phyloP scores from a whole-genome alignment of 495 filamentous ascomycete genomes.

The Terfezia boudieri region DNA sequence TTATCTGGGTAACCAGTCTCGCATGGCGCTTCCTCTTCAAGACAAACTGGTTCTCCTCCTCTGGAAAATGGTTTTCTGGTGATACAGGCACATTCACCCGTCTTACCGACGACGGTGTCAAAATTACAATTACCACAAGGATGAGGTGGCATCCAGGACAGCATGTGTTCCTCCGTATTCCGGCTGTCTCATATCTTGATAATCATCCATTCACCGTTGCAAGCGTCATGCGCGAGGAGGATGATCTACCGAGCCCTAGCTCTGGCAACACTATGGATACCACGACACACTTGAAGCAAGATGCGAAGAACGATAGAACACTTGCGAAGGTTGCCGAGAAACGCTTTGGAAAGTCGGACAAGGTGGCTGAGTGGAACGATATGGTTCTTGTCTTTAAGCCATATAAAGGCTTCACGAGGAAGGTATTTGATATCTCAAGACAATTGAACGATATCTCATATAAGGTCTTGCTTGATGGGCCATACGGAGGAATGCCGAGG shows the following conservation, averaged over 20 bases:
- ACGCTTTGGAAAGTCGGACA: neutral
- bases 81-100: slow-evolving; percentile 72
- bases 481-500: slow-evolving; percentile 83
- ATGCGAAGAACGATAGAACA: neutral
- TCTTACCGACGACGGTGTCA: slow-evolving; percentile 77
- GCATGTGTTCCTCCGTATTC: slow-evolving; percentile 86
- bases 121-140: slow-evolving; percentile 78
- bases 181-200: slow-evolving; percentile 66
- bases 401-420: slow-evolving; percentile 67
- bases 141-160: slow-evolving; percentile 87
- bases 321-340: neutral
- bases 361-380: slow-evolving; percentile 60
- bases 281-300: neutral
- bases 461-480: slow-evolving; percentile 74
- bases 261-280: neutral
- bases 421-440: slow-evolving; percentile 53
- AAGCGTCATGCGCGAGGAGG: slow-evolving; percentile 57
- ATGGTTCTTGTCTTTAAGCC: slow-evolving; percentile 79
- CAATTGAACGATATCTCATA: slow-evolving; percentile 72
- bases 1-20: slow-evolving; percentile 51
- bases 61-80: slow-evolving; percentile 34
- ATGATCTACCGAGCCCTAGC: slow-evolving; percentile 35
- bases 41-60: slow-evolving; percentile 55
- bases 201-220: slow-evolving; percentile 94
- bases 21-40: slow-evolving; percentile 40